A percentile compares a stretch with the other conserved stretches of the same genome.
These are phyloP conservation scores for Neurospora sp. DNA, from an alignment of 2,329 filamentous ascomycete genomes.

Conservation along the genomic window DNA sequence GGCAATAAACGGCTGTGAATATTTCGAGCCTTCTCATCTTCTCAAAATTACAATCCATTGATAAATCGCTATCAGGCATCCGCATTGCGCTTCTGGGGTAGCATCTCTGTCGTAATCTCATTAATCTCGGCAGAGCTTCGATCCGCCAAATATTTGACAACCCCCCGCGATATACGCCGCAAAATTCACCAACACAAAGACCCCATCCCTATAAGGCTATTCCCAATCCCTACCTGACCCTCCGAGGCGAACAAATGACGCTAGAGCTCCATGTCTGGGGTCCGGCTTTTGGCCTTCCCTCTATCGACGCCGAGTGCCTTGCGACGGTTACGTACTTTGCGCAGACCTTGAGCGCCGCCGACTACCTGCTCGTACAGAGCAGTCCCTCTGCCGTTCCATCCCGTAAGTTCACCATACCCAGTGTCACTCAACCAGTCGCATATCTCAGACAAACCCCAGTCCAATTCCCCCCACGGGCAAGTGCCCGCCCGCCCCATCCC, in stretches of 20 bases:
- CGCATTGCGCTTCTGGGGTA: neutral
- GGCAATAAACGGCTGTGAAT: neutral
- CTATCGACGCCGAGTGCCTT: constrained; percentile 84
- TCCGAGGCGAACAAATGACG: neutral
- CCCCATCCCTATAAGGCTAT: neutral
- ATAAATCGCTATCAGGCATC: neutral
- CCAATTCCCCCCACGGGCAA: neutral
- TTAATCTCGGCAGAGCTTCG: constrained; percentile 1
- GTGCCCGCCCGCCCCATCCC: neutral
- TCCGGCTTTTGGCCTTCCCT: constrained; percentile 77
- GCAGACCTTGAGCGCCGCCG: constrained; percentile 44
- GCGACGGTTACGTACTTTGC: constrained; percentile 71
- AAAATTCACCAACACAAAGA: neutral
- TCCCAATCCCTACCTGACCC: neutral
- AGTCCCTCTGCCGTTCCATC: constrained; percentile 62
- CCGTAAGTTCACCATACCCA: constrained; percentile 38
- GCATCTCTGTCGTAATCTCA: neutral
- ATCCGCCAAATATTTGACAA: neutral
- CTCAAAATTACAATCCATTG: neutral
- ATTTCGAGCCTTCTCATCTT: neutral
- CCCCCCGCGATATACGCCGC: neutral
- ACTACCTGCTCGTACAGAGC: constrained; percentile 62
- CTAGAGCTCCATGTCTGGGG: constrained; percentile 83
- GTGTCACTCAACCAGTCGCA: constrained; percentile 19
- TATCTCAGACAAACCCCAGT: constrained; percentile 11